These are phyloP conservation scores for Chytriomyces confervae DNA, from an alignment of 192 early-diverging fungal species.

Conservation along the genomic window DNA sequence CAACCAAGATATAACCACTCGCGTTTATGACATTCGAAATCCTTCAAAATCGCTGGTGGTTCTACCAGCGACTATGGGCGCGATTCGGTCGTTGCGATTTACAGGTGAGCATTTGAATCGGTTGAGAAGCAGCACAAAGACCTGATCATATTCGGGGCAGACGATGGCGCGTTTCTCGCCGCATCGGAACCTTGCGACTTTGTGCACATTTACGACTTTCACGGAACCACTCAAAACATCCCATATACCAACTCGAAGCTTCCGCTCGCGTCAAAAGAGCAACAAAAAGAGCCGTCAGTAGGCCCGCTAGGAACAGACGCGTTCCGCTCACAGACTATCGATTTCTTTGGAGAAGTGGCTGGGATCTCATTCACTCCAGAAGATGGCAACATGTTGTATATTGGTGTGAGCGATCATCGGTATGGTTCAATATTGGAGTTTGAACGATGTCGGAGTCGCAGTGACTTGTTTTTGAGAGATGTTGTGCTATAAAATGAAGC, in stretches of 20 bases:
- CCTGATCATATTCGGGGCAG: no score
- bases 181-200: slow-evolving; percentile 71
- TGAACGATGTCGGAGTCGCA: not conserved
- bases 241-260: slow-evolving; percentile 8
- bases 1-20: slow-evolving; percentile 62
- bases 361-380: slow-evolving; percentile 65
- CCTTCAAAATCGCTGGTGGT: slow-evolving; percentile 53
- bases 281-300: not conserved
- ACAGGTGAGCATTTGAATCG: slow-evolving; percentile 24
- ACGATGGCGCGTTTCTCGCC: slow-evolving; percentile 57
- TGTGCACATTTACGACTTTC: slow-evolving; percentile 60
- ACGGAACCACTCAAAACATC: slow-evolving; percentile 11
- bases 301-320: slow-evolving; percentile 23
- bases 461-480: slow-evolving; percentile 12
- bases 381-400: slow-evolving; percentile 55
- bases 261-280: slow-evolving; percentile 13
- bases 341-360: slow-evolving; percentile 76
- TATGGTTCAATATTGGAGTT: slow-evolving; percentile 42
- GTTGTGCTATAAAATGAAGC: slow-evolving; percentile 23
- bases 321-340: slow-evolving; percentile 61
- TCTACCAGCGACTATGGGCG: slow-evolving; percentile 57
- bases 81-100: slow-evolving; percentile 66
- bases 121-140: not conserved
- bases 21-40: slow-evolving; percentile 72
- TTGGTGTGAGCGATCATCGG: slow-evolving; percentile 48